Conservation (phyloP, 2,329 filamentous ascomycete species). For the Simplicillium sp. region DNA sequence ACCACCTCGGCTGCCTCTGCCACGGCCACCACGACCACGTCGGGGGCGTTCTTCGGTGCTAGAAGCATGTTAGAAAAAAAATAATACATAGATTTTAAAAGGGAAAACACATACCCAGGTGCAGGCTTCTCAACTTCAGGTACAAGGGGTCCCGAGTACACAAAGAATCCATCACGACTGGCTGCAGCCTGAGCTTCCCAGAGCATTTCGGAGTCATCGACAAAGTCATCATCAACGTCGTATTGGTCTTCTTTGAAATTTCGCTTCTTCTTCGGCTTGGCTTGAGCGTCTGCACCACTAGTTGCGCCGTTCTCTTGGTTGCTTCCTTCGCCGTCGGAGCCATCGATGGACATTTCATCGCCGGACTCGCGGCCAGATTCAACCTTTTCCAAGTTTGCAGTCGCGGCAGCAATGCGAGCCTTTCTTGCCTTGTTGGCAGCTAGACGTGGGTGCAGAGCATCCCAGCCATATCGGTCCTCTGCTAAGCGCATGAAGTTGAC, state of each 20-base stretch:
- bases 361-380: conserved; percentile 59
- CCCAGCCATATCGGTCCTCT: conserved; percentile 89
- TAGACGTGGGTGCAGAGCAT: conserved; percentile 82
- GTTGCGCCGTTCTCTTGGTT: conserved; percentile 73
- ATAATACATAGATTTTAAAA: not conserved
- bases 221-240: conserved; percentile 73
- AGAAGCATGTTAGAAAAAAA: conserved; percentile 21
- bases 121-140: conserved; percentile 72
- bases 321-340: conserved; percentile 66
- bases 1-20: conserved; percentile 35
- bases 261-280: conserved; percentile 68
- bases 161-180: conserved; percentile 93
- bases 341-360: conserved; percentile 78
- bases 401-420: conserved; percentile 77
- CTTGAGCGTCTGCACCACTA: conserved; percentile 51
- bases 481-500: conserved; percentile 94
- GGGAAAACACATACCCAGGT: conserved; percentile 33
- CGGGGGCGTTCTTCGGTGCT: conserved; percentile 68
- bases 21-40: conserved; percentile 48
- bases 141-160: conserved; percentile 87
- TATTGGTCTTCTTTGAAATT: conserved; percentile 76
- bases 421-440: conserved; percentile 83
- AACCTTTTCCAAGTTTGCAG: conserved; percentile 72
- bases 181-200: conserved; percentile 96
- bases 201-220: conserved; percentile 87